phyloP scores from a whole-genome alignment of 139 green algal species.

The Volvox reticuliferus region DNA sequence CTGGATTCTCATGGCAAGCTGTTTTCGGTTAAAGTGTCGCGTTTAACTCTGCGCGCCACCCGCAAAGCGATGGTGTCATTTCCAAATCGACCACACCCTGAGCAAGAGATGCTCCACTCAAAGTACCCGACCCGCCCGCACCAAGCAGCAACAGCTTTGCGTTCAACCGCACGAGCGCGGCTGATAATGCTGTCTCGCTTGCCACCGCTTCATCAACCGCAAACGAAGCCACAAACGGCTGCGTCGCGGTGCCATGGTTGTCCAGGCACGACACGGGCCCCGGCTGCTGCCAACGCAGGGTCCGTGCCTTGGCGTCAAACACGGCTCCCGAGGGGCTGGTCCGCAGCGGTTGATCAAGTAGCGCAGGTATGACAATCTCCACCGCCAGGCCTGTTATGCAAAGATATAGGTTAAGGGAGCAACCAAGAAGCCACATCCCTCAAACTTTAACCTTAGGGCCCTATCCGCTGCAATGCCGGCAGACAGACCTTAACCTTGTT shows the following conservation, averaged over 20 bases:
- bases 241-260: background rate
- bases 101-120: slow-evolving; percentile 28
- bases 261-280: background rate
- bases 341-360: slow-evolving; percentile 26
- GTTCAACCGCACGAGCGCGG: background rate
- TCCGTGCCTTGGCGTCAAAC: background rate
- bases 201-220: background rate
- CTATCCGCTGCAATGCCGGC: too few relatives aligned
- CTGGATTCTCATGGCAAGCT: too few relatives aligned
- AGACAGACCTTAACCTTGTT: too few relatives aligned
- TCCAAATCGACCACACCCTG: slow-evolving; percentile 36
- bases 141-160: background rate
- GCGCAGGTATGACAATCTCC: slow-evolving; percentile 2
- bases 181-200: background rate
- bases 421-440: too few relatives aligned
- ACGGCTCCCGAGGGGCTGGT: background rate
- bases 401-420: too few relatives aligned
- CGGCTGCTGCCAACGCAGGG: slow-evolving; percentile 21
- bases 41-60: slow-evolving; percentile 16
- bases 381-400: background rate
- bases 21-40: background rate
- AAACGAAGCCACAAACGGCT: slow-evolving; percentile 33
- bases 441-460: too few relatives aligned
- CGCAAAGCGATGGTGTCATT: slow-evolving; percentile 20
- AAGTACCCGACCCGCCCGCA: background rate